Evolutionary conservation across 2,329 filamentous ascomycete species (phyloP), one percentile per base, ranked within the genome.

Genomic region (Xylaria sp.): DNA sequence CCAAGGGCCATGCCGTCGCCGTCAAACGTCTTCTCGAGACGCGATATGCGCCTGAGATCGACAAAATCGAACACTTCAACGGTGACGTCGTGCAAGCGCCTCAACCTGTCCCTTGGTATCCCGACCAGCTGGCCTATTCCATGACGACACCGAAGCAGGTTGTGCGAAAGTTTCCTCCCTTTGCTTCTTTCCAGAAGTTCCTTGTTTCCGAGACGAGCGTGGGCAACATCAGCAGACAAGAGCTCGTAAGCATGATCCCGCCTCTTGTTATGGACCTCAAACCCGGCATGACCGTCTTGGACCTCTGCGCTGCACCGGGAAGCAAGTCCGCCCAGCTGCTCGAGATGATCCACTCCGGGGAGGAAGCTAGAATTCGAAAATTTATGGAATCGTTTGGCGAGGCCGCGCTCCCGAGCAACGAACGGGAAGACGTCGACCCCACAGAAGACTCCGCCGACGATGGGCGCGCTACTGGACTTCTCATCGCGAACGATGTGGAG

Each of bases 81-180:
- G 94, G 91, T 72, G 84, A 89, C 70, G 83, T 85, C 13, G 93
- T 98, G 68, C 87, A 93, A 64, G 87, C 95, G 11, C 95, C 95
- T 9, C 83, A 87, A 73, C 85, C 91, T 1, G 90, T 99, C 58
- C 81, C 88, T 31, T 98, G 94, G 92, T 99, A 97, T 76, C 95
- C 95, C 41, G 93, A 98, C 74, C 87, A 92, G 73, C 87, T 99
- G 63, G 95, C 95, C 51, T 99, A 96, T 90, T 93, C 89, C 77
- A 98, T 98, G 93, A 97, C 93, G 46, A 98, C 94, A 5, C 92
- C 95, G 65, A 99, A 98, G 84, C 93, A 96, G 73, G 90, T 98
- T 67, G 86, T 99, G 65, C 90, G 95, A 71, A 93, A 93, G 74
- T 97, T 96, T 77, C 88, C 92, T 35, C 95, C 95, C 2, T 99